Evolutionary conservation across 352 stramenopile species (phyloP), one percentile per base, ranked within the genome.

Genomic region (Globisporangium iwayamae): DNA sequence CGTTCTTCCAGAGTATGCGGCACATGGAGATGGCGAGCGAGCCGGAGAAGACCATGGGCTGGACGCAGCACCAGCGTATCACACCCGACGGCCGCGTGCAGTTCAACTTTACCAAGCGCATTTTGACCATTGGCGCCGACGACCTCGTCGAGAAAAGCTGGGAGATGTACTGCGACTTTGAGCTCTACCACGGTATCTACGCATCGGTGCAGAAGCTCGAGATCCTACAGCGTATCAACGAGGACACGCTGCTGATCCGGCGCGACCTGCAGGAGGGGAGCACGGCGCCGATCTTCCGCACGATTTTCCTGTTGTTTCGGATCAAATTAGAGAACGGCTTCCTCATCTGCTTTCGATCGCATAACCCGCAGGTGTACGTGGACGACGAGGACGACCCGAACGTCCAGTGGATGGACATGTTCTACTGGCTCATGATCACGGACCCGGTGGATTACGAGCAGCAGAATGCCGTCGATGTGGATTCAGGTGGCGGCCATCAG

Each of bases 401-500:
- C 50, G 79, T 92, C 20, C 78, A 92, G 75, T 92, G 83, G 83
- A 90, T 92, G 81, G 81, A 90, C 36, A 92, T 92, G 81, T 90
- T 90, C 43, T 92, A 92, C 73, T 92, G 83, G 83, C 81, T 92
- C 51, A 87, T 90, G 83, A 77, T 92, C 62, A 88, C 82, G 1
- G 79, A 92, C 59, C 77, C 80, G 3, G 52, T 58, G 10, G 52
- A 58, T 10, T 41, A 34, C 32, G 52, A 58, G 7, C 28, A 43
- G 18, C 28, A 43, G 25, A n/a, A 39, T 0, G 51, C 7, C 1
- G 67, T 61, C 0, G 60, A 62, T 0, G 60, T 70, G 39, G 57
- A 67, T 51, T 48, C 5, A 18, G 13, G 32, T 38, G 3, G 32
- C 36, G 3, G 25, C 54, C 39, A 38, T n/a, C 46, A 14, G 46